Conservation (phyloP, 352 stramenopile genomes). For the Pythium phragmitis region DNA sequence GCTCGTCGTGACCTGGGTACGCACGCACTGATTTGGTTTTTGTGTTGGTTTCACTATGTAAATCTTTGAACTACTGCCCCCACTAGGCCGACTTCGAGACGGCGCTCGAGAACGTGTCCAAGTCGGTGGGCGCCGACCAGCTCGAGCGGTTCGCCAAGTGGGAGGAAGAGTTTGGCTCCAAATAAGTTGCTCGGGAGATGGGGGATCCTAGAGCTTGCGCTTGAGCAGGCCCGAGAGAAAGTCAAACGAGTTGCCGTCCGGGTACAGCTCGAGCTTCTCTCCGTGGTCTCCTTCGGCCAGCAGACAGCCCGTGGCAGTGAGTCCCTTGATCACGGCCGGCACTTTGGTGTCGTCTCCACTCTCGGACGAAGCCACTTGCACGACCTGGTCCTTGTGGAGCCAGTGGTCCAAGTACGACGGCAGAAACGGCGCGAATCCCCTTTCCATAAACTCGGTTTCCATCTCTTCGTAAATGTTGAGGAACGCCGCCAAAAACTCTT, state of each 20-base stretch:
- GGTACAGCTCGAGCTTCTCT: conserved; percentile 81
- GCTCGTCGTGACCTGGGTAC: conserved; percentile 50
- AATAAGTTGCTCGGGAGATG: conserved; percentile 31
- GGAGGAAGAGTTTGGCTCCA: conserved; percentile 83
- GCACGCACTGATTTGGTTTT: not conserved
- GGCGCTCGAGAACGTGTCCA: conserved; percentile 76
- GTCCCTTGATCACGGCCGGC: conserved; percentile 72
- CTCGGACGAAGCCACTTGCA: conserved; percentile 61
- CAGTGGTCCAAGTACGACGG: conserved; percentile 78
- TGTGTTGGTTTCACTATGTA: not conserved
- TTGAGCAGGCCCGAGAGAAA: conserved; percentile 85
- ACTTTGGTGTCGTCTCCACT: conserved; percentile 36
- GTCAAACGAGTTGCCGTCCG: conserved; percentile 89
- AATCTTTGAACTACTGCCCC: not conserved
- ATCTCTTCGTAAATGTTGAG: conserved; percentile 88
- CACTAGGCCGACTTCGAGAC: conserved; percentile 55
- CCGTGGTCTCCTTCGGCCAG: conserved; percentile 59
- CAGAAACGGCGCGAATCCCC: conserved; percentile 87
- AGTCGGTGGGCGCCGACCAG: conserved; percentile 78
- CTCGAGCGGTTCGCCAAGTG: conserved; percentile 74
- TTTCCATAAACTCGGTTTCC: conserved; percentile 73
- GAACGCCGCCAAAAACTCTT: conserved; percentile 86
- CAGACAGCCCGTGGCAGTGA: conserved; percentile 77
- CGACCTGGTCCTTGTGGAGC: conserved; percentile 83
- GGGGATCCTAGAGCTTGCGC: conserved; percentile 61